Evolutionary conservation across 2,329 filamentous ascomycete species (phyloP).

Genomic region (Fusarium sp.): DNA sequence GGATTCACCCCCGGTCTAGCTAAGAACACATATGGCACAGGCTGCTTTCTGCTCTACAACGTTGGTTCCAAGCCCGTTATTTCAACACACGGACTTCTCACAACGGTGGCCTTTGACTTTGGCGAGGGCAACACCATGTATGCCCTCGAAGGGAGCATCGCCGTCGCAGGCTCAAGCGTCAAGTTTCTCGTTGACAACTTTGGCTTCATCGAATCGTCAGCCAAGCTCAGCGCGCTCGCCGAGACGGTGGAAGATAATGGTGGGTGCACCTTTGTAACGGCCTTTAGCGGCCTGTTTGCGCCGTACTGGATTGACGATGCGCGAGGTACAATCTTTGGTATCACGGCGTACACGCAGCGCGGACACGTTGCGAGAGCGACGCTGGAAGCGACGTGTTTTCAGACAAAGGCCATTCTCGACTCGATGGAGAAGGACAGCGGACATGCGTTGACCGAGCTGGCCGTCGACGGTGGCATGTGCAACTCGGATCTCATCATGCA

Average conservation of each 20-base stretch:
- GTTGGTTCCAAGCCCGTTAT: constrained; percentile 83
- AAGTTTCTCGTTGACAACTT: constrained; percentile 74
- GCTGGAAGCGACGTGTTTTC: constrained; percentile 84
- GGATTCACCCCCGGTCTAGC: constrained; percentile 80
- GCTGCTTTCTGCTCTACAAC: constrained; percentile 87
- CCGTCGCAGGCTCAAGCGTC: constrained; percentile 80
- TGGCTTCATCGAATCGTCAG: constrained; percentile 63
- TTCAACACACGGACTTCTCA: constrained; percentile 79
- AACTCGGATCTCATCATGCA: constrained; percentile 85
- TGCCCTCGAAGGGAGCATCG: constrained; percentile 81
- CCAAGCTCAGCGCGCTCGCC: constrained; percentile 59
- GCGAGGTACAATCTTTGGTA: constrained; percentile 81
- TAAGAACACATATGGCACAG: constrained; percentile 89
- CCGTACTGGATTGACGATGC: constrained; percentile 90
- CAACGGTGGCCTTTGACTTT: constrained; percentile 83
- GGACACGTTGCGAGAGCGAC: constrained; percentile 85
- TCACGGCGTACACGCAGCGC: constrained; percentile 80
- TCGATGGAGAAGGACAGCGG: constrained; percentile 85
- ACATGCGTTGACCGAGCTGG: constrained; percentile 77
- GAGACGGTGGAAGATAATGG: constrained; percentile 73
- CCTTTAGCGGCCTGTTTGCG: constrained; percentile 83
- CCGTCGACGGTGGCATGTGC: constrained; percentile 87
- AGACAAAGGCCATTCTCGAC: constrained; percentile 84
- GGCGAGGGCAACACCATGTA: constrained; percentile 75
- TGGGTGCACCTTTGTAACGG: constrained; percentile 81